These are phyloP conservation scores for Blepharisma japonicum DNA, from an alignment of 73 alveolate genomes.

Conservation along the genomic window DNA sequence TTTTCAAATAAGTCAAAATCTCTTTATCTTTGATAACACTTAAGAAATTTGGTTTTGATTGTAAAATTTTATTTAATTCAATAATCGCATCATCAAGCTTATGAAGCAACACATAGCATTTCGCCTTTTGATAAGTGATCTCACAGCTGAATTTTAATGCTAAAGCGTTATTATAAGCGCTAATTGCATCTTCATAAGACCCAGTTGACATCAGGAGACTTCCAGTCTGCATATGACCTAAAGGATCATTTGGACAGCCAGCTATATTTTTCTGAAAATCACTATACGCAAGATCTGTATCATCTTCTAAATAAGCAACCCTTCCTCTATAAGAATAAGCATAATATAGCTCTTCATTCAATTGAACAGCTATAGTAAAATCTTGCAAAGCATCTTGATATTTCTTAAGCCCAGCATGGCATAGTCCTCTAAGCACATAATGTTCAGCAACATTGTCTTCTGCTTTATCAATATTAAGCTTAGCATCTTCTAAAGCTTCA, in stretches of 20 bases:
- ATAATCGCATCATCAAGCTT: neutral
- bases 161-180: constrained; percentile 63
- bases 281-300: constrained; percentile 65
- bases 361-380: constrained; percentile 53
- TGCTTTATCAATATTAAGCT: constrained; percentile 56
- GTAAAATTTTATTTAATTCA: too few relatives aligned
- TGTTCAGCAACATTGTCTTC: constrained; percentile 64
- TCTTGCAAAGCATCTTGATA: constrained; percentile 67
- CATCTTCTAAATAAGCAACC: constrained; percentile 67
- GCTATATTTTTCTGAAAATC: constrained; percentile 47
- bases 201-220: constrained; percentile 65
- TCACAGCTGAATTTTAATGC: neutral
- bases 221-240: constrained; percentile 74
- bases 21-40: too few relatives aligned
- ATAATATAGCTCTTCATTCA: constrained; percentile 57
- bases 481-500: constrained; percentile 58
- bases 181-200: constrained; percentile 72
- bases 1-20: too few relatives aligned
- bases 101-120: neutral
- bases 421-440: constrained; percentile 60
- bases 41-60: too few relatives aligned
- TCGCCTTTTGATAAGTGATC: neutral
- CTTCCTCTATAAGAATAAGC: constrained; percentile 69
- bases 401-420: constrained; percentile 65
- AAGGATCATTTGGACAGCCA: constrained; percentile 50